These are phyloP conservation scores for Elsinoe arachidis DNA, from an alignment of 2,329 filamentous ascomycete species.

Conservation along the genomic window DNA sequence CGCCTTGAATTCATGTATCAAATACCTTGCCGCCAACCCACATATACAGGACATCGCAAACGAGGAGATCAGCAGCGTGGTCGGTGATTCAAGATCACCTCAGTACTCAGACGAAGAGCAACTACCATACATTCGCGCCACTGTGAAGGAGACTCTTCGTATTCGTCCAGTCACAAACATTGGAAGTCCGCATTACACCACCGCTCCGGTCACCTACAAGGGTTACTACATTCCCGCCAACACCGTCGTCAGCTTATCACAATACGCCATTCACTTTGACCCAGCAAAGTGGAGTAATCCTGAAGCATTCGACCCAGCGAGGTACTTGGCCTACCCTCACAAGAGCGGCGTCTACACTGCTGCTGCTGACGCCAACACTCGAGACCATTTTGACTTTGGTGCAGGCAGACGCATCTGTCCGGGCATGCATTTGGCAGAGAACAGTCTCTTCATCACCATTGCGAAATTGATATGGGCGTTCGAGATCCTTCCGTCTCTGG, in stretches of 20 bases:
- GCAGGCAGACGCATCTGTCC: conserved; percentile 42
- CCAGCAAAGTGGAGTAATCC: conserved; percentile 22
- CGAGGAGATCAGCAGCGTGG: conserved; percentile 25
- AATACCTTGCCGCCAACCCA: conserved; percentile 26
- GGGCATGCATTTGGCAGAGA: conserved; percentile 45
- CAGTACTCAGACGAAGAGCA: conserved; percentile 22
- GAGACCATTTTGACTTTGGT: conserved; percentile 43
- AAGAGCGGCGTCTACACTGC: conserved; percentile 28
- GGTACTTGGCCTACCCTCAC: conserved; percentile 22
- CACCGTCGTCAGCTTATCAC: conserved; percentile 23
- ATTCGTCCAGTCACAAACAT: conserved; percentile 21
- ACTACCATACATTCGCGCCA: conserved; percentile 27
- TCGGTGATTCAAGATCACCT: conserved; percentile 24
- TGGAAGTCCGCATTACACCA: conserved; percentile 22
- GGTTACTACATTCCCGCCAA: conserved; percentile 27
- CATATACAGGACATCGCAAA: conserved; percentile 25
- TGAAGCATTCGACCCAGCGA: conserved; percentile 24
- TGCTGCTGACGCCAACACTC: conserved; percentile 11
- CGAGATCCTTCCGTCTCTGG: conserved; percentile 17
- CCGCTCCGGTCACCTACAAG: conserved; percentile 25
- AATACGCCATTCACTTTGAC: conserved; percentile 23
- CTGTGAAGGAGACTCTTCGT: conserved; percentile 29
- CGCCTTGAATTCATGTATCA: conserved; percentile 27
- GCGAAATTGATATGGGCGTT: conserved; percentile 45
- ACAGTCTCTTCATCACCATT: conserved; percentile 36